These are phyloP conservation scores for Allomyces macrogynus DNA, from an alignment of 192 early-diverging fungal genomes.

Conservation along the genomic window DNA sequence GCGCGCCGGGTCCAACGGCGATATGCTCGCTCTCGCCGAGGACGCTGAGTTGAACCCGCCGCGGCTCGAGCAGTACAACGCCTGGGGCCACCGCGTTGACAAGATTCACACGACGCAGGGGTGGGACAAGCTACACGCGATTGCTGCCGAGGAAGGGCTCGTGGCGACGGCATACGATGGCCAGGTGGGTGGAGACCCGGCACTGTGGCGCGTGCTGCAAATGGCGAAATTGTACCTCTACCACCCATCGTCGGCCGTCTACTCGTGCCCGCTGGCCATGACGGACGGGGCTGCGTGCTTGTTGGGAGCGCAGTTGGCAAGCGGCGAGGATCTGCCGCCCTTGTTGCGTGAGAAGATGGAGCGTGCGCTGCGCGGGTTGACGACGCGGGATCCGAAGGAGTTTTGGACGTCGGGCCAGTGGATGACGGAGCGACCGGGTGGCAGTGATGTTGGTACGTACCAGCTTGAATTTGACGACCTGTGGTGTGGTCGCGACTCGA, in stretches of 20 bases:
- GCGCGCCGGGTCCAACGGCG: constrained; percentile 6
- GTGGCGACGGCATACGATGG: constrained; percentile 43
- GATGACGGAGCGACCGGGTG: constrained; percentile 59
- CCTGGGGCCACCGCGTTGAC: constrained; percentile 44
- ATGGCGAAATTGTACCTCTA: constrained; percentile 47
- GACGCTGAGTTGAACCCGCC: constrained; percentile 41
- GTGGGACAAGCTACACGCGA: constrained; percentile 37
- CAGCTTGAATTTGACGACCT: not conserved
- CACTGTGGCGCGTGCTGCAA: constrained; percentile 26
- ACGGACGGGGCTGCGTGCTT: constrained; percentile 17
- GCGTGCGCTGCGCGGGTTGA: constrained; percentile 12
- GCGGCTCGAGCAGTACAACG: constrained; percentile 42
- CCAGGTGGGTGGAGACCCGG: constrained; percentile 19
- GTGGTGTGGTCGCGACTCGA: not conserved
- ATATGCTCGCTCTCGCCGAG: constrained; percentile 21
- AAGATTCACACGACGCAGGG: constrained; percentile 31
- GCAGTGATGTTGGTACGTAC: constrained; percentile 32
- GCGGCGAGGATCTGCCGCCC: constrained; percentile 31
- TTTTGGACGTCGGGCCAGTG: constrained; percentile 51
- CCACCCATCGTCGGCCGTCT: constrained; percentile 26
- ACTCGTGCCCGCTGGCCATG: constrained; percentile 56
- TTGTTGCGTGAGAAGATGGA: constrained; percentile 27
- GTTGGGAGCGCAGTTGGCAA: constrained; percentile 33
- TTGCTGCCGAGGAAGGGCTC: constrained; percentile 39
- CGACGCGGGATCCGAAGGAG: constrained; percentile 28